Evolutionary conservation across 1,284 basidiomycete genomes (phyloP), one percentile per base, ranked within the genome.

Genomic region (Pterulicium gracile): DNA sequence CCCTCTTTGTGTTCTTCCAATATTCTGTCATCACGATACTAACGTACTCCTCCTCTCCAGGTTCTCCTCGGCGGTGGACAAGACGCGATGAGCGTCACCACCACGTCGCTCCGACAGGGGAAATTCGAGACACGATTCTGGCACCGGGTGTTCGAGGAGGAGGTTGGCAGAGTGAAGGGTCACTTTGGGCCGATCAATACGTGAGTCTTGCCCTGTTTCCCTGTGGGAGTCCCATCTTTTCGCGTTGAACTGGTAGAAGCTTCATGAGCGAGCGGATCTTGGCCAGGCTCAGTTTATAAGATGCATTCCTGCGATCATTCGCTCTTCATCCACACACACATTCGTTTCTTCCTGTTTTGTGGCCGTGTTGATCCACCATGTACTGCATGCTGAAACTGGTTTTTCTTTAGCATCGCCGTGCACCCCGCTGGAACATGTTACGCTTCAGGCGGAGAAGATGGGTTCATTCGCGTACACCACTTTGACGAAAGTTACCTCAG

Each of bases 151-250:
- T 92, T 98, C 57, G 95, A 98, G 65, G 95, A 98, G 72, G 95
- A 98, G 65, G 87, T 97, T 50, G 92, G 94, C 18, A 81, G 94
- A 32, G 92, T 99, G 51, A 97, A 93, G 64, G 93, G 93, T 18
- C 92, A 96, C 62, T 92, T 97, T 66, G 95, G 95, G 35, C 95
- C 96, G 44, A 88, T 98, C 68, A 98, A 99, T 71, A 98, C 96
- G 76, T 89, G 52, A 52, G 85, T 74, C 45, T 17, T 22, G n/a
- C n/a, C n/a, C n/a, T n/a, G n/a, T n/a, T n/a, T n/a, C n/a, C n/a
- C n/a, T n/a, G n/a, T n/a, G n/a, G n/a, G n/a, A n/a, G n/a, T n/a
- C n/a, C n/a, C n/a, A n/a, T n/a, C n/a, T n/a, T n/a, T n/a, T n/a
- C n/a, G n/a, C n/a, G n/a, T n/a, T n/a, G n/a, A n/a, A n/a, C n/a